Evolutionary conservation across 1,284 basidiomycete genomes (phyloP), one percentile per base, ranked within the genome.

Genomic region (Cerrena zonata): DNA sequence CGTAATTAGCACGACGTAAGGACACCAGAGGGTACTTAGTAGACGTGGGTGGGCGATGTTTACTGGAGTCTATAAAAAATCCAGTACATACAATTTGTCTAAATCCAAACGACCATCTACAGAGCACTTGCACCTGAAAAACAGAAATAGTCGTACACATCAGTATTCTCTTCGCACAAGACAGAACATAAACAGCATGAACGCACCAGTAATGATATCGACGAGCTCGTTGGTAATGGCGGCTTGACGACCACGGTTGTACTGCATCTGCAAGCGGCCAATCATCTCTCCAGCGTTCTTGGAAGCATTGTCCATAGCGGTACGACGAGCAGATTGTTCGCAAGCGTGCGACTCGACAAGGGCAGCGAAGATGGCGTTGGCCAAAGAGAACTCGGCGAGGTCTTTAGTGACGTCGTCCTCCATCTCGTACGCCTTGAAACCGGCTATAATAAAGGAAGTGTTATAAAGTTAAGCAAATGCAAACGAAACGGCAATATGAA

Each of bases 231-330:
- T 94, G 58, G 93, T 94, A 66, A 98, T 99, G 62, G 92, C 86
- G 59, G 94, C 95, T 79, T 99, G 95, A 70, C 95, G 93, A 80
- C 94, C 94, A 83, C 95, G 91, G 75, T 98, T 98, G 84, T 95
- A 95, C 72, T 94, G 80, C 84, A 95, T 90, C 69, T 89, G 88
- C 53, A 96, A 78, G 48, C 78, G 73, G 58, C 71, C 73, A 64
- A 94, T 94, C 92, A 95, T 94, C 70, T 94, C 92, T 48, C 75
- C 79, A 52, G 95, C 96, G 73, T 99, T 99, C 86, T 94, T 99
- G 59, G 94, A 95, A 48, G 95, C 96, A 67, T 95, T 99, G 84
- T 99, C 95, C 95, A 99, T 99, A 66, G 96, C 95, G 64, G 96
- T 98, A 61, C 95, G 89, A 72, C 93, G 86, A 65, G 88, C 83